Conservation (phyloP, 2,329 filamentous ascomycete species). For the Dendrostoma leiphaemia region DNA sequence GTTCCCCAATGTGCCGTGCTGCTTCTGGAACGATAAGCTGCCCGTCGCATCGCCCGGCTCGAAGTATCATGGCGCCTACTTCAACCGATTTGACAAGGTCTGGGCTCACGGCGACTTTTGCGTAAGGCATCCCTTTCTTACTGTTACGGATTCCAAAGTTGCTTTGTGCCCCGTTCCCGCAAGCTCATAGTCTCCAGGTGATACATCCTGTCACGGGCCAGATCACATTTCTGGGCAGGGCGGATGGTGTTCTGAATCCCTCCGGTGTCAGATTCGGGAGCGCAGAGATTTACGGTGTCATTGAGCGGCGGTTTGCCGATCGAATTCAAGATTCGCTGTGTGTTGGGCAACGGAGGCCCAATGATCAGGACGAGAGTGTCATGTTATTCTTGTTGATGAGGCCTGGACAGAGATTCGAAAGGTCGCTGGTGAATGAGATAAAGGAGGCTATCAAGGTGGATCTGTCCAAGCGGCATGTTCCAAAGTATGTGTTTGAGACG, state of each 20-base stretch:
- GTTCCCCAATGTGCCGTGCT: conserved; percentile 75
- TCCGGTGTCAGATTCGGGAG: conserved; percentile 77
- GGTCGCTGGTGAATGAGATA: conserved; percentile 53
- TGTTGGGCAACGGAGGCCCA: conserved; percentile 70
- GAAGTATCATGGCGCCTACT: conserved; percentile 61
- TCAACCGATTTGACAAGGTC: conserved; percentile 61
- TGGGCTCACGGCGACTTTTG: conserved; percentile 76
- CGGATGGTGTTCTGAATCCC: conserved; percentile 79
- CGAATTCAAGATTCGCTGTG: conserved; percentile 71
- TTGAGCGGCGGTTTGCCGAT: conserved; percentile 64
- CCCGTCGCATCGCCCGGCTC: conserved; percentile 42
- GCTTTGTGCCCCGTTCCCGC: too few species aligned
- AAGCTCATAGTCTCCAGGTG: too few species aligned
- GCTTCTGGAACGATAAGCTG: conserved; percentile 57
- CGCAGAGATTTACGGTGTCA: conserved; percentile 74
- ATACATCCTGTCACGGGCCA: conserved; percentile 66
- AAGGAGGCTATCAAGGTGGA: conserved; percentile 65
- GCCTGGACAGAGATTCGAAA: conserved; percentile 55
- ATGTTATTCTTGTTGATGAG: conserved; percentile 56
- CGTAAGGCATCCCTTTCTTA: too few species aligned
- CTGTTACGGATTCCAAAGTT: too few species aligned
- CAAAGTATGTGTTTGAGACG: conserved; percentile 75
- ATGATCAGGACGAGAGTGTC: conserved; percentile 52
- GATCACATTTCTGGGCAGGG: conserved; percentile 66
- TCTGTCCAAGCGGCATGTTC: conserved; percentile 72